Evolutionary conservation across 2,329 filamentous ascomycete genomes (phyloP), one percentile per base, ranked within the genome.

Genomic region (Epichloe coenophiala): DNA sequence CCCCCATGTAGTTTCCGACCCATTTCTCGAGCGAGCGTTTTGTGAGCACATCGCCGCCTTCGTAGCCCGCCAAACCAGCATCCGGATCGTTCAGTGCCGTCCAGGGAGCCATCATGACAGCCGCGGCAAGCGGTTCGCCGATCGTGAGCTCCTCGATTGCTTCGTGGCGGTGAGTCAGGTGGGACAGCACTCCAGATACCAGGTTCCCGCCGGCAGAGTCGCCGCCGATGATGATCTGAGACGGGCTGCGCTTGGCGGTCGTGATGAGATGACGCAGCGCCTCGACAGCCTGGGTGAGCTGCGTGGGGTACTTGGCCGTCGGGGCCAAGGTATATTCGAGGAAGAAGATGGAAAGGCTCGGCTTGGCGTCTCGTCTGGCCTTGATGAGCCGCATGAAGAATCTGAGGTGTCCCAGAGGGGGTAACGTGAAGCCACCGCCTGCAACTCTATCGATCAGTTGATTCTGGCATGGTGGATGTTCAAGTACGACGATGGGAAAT

Each of bases 141-240:
- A 57, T 21, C 19, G 21, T 38, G 33, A 58, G 45, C 43, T 51
- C 52, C 9, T 33, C 31, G 11, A 57, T 57, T 23, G 51, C 44
- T 12, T 50, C 44, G 35, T 58, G 57, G 7, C 47, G 48, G 38
- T 57, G 56, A n/a, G 49, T 50, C 19, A 56, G 40, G 43, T 58
- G 57, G 11, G 57, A 53, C 19, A 58, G 44, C 17, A 58, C 56
- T 42, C 48, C 57, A 1, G 54, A 15, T 5, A 49, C 54, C 9
- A 58, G 47, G 45, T 57, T 57, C 17, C 51, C 56, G 42, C 56
- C 56, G 0, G 56, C 56, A 0, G 56, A 58, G 49, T 58, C 56
- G 40, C 56, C 56, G 41, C 54, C 55, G 21, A 57, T 48, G 9
- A 57, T 47, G 7, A 57, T 52, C 12, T 44, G 46, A 4, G 38